phyloP scores from a whole-genome alignment of 306 rosid species.

The Trifolium repens region DNA sequence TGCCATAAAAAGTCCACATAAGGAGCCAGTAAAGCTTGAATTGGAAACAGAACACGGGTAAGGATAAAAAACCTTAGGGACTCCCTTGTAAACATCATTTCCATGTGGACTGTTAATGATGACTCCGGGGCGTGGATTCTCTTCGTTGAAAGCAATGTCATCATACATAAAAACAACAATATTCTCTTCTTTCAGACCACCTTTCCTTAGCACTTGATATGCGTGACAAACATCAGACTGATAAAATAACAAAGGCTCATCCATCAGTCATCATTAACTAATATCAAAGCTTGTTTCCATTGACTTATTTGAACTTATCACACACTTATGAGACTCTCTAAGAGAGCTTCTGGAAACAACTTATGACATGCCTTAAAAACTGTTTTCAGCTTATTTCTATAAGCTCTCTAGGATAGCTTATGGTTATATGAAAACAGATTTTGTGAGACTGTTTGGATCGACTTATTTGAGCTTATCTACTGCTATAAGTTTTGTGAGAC shows the following conservation, averaged over 20 bases:
- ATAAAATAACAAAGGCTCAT: background rate
- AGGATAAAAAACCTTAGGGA: conserved; percentile 74
- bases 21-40: background rate
- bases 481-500: no score
- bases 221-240: conserved; percentile 98
- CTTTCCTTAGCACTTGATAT: conserved; percentile 83
- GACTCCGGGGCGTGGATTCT: conserved; percentile 88
- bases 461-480: background rate
- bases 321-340: background rate
- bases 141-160: conserved; percentile 78
- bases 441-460: background rate
- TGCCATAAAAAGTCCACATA: conserved; percentile 44
- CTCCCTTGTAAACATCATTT: conserved; percentile 83
- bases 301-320: background rate
- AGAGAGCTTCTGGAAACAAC: no score
- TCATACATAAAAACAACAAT: conserved; percentile 94
- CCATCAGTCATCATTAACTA: conserved; percentile 3
- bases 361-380: no score
- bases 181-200: conserved; percentile 91
- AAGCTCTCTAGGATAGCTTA: no score
- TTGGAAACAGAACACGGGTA: background rate
- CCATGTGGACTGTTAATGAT: conserved; percentile 91
- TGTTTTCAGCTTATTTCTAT: no score
- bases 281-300: background rate
- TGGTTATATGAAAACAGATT: no score